phyloP scores from a whole-genome alignment of 768 basidiomycete genomes.

The Dacryopinax spathularia region DNA sequence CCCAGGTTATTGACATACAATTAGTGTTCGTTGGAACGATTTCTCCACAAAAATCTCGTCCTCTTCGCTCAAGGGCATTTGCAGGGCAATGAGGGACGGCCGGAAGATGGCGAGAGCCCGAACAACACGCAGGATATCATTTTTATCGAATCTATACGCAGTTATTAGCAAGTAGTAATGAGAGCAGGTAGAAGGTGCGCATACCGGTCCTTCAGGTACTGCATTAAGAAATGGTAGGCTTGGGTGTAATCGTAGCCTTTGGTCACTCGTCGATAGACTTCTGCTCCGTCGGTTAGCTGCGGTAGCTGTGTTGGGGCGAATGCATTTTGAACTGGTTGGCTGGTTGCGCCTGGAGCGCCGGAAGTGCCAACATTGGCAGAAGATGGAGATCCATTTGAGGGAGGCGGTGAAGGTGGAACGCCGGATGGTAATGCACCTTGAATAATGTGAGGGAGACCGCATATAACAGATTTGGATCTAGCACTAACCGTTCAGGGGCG shows the following conservation, averaged over 20 bases:
- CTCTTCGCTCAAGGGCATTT: constrained; percentile 93
- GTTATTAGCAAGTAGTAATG: not conserved
- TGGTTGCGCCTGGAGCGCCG: not conserved
- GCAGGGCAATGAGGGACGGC: constrained; percentile 91
- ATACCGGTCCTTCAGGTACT: constrained; percentile 52
- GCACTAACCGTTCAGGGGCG: not conserved
- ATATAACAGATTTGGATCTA: too few species aligned
- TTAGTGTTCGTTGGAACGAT: constrained; percentile 83
- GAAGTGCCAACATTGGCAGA: not conserved
- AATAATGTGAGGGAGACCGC: not conserved
- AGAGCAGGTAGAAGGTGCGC: constrained; percentile 25
- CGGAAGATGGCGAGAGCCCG: constrained; percentile 88
- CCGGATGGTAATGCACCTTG: not conserved
- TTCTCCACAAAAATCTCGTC: constrained; percentile 94
- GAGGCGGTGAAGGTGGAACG: not conserved
- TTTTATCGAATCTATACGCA: constrained; percentile 84
- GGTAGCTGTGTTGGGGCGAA: constrained; percentile 6
- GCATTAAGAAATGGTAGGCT: constrained; percentile 94
- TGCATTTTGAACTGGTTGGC: not conserved
- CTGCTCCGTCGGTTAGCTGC: constrained; percentile 23
- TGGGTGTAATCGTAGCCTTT: constrained; percentile 88
- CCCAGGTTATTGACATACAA: constrained; percentile 36
- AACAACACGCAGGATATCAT: constrained; percentile 86
- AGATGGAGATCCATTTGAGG: constrained; percentile 1
- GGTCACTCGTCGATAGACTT: constrained; percentile 48